phyloP scores from a whole-genome alignment of 768 basidiomycete species.

The Russula earlei region DNA sequence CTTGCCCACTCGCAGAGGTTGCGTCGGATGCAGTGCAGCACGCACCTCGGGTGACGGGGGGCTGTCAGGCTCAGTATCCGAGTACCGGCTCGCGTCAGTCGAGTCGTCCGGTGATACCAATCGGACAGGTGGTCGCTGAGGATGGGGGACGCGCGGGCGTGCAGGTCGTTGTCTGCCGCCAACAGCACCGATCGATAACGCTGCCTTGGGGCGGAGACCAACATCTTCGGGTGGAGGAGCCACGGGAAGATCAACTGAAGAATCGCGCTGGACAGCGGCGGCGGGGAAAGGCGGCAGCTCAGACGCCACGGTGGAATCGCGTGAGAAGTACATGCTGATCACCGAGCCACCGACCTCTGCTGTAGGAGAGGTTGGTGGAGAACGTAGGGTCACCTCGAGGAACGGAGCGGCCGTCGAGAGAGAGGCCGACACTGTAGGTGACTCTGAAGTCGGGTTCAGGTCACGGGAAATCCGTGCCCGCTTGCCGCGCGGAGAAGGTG shows the following conservation, averaged over 20 bases:
- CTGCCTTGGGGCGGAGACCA: not conserved
- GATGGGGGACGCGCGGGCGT: not conserved
- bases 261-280: constrained; percentile 10
- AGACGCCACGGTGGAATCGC: constrained; percentile 5
- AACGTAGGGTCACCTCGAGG: constrained; percentile 1
- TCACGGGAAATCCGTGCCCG: constrained; percentile 6
- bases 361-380: not conserved
- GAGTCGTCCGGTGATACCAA: not conserved
- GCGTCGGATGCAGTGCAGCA: not conserved
- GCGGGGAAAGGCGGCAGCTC: constrained; percentile 18
- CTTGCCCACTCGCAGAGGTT: not conserved
- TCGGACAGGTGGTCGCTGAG: not conserved
- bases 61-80: not conserved
- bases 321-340: constrained; percentile 25
- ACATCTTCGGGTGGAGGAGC: not conserved
- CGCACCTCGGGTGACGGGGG: not conserved
- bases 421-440: not conserved
- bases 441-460: not conserved
- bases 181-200: constrained; percentile 6
- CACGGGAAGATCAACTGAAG: not conserved
- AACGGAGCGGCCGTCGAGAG: not conserved
- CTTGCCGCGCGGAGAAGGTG: constrained; percentile 10
- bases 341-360: constrained; percentile 21
- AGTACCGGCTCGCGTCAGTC: constrained; percentile 11
- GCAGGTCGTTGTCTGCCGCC: not conserved